Evolutionary conservation across 495 filamentous ascomycete genomes (phyloP).

Genomic region (Aspergillus conjunctus): DNA sequence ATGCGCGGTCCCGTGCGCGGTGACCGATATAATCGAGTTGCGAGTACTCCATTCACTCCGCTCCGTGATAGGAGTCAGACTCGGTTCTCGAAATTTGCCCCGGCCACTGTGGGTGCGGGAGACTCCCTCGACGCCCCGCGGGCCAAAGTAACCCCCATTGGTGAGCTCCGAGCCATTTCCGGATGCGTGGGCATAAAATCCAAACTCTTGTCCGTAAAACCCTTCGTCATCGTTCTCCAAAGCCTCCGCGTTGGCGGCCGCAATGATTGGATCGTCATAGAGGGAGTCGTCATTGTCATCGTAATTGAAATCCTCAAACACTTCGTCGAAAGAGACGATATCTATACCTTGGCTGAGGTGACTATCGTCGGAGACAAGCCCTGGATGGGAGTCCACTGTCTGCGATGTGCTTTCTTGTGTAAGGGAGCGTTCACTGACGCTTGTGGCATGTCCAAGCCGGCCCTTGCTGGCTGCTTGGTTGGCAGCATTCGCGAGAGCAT

Average conservation of each 20-base stretch:
- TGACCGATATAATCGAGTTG: conserved; percentile 80
- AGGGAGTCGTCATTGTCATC: conserved; percentile 63
- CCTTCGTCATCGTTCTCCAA: conserved; percentile 89
- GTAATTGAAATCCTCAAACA: conserved; percentile 56
- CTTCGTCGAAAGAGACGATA: conserved; percentile 42
- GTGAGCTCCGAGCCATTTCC: conserved; percentile 55
- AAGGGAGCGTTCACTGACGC: conserved; percentile 44
- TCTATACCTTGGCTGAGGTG: conserved; percentile 46
- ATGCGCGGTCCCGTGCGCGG: conserved; percentile 54
- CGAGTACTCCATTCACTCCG: conserved; percentile 93
- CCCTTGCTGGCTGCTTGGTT: conserved; percentile 71
- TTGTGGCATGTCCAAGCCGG: conserved; percentile 61
- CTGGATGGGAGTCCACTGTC: conserved; percentile 52
- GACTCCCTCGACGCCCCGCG: conserved; percentile 62
- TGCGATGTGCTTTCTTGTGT: conserved; percentile 41
- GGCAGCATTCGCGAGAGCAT: conserved; percentile 77
- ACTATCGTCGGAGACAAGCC: conserved; percentile 49
- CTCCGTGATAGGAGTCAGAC: conserved; percentile 94
- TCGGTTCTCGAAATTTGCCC: conserved; percentile 78
- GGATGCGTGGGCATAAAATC: conserved; percentile 83
- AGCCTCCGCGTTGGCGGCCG: conserved; percentile 90
- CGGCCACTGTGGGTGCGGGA: conserved; percentile 69
- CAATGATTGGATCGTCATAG: conserved; percentile 87
- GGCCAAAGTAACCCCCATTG: conserved; percentile 91
- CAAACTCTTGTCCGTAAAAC: conserved; percentile 95